These are phyloP conservation scores for Aureobasidium lini DNA, from an alignment of 2,329 filamentous ascomycete species.

Conservation along the genomic window DNA sequence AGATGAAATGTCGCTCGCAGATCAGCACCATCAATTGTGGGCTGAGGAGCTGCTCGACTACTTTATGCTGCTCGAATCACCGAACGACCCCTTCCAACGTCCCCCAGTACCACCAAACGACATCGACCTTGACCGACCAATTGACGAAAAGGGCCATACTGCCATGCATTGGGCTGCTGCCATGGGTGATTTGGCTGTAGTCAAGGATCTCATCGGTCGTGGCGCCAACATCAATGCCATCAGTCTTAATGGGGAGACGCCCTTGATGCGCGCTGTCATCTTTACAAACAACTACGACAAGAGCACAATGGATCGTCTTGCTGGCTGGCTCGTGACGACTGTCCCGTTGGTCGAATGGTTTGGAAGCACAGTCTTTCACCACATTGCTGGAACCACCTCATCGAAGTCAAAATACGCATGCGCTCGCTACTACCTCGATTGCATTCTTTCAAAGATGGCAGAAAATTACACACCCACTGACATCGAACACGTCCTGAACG, in stretches of 20 bases:
- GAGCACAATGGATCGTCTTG: slow-evolving; percentile 76
- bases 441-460: slow-evolving; percentile 77
- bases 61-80: slow-evolving; percentile 60
- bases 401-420: slow-evolving; percentile 81
- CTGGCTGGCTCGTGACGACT: slow-evolving; percentile 76
- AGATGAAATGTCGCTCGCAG: slow-evolving; percentile 49
- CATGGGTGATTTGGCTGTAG: slow-evolving; percentile 92
- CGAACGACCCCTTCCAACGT: slow-evolving; percentile 54
- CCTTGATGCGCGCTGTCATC: slow-evolving; percentile 86
- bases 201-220: slow-evolving; percentile 76
- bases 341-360: slow-evolving; percentile 71
- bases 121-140: slow-evolving; percentile 84
- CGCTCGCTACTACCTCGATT: slow-evolving; percentile 88
- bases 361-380: slow-evolving; percentile 85
- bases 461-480: slow-evolving; percentile 69
- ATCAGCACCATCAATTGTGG: slow-evolving; percentile 83
- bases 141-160: slow-evolving; percentile 87
- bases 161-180: slow-evolving; percentile 95
- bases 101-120: slow-evolving; percentile 74
- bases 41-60: slow-evolving; percentile 92
- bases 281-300: slow-evolving; percentile 98
- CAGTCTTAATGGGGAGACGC: slow-evolving; percentile 64
- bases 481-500: slow-evolving; percentile 71
- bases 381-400: slow-evolving; percentile 81
- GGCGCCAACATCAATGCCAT: slow-evolving; percentile 66